Conservation (phyloP, 345 rosid genomes). For the Theobroma cacao region DNA sequence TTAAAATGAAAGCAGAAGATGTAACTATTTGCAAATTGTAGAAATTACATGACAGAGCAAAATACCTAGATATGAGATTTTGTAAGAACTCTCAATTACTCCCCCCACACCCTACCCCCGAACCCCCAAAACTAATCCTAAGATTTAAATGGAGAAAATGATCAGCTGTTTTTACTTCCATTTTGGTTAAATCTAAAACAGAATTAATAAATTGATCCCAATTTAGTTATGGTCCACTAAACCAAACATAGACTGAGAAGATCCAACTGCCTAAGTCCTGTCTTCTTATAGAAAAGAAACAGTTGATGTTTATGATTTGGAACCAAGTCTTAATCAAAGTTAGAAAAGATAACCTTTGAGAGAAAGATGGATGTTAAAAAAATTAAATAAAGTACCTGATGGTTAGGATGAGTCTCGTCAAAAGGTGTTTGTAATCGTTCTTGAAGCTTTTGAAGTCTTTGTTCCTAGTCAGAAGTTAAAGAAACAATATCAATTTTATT, state of each 20-base stretch:
- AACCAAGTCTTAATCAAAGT: neutral
- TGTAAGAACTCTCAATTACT: neutral
- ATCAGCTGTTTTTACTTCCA: neutral
- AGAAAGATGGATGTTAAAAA: neutral
- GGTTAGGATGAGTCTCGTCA: slow-evolving; percentile 82
- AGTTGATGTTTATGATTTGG: neutral
- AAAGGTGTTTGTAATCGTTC: slow-evolving; percentile 69
- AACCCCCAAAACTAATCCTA: neutral
- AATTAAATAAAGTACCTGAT: slow-evolving; percentile 56
- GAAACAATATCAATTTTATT: neutral
- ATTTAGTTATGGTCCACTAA: neutral
- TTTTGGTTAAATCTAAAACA: neutral
- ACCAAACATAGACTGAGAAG: neutral
- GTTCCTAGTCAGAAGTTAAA: slow-evolving; percentile 47
- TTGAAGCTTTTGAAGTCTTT: slow-evolving; percentile 74
- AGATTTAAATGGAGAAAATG: neutral
- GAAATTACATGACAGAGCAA: neutral
- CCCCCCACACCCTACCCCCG: neutral
- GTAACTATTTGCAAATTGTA: neutral
- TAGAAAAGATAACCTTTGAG: neutral
- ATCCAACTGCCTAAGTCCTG: neutral
- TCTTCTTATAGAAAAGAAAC: neutral
- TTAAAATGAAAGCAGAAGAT: neutral
- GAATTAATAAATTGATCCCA: neutral
- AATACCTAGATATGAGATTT: neutral